Conservation (phyloP, 305 asterid species). For the Ilex paraguariensis region DNA sequence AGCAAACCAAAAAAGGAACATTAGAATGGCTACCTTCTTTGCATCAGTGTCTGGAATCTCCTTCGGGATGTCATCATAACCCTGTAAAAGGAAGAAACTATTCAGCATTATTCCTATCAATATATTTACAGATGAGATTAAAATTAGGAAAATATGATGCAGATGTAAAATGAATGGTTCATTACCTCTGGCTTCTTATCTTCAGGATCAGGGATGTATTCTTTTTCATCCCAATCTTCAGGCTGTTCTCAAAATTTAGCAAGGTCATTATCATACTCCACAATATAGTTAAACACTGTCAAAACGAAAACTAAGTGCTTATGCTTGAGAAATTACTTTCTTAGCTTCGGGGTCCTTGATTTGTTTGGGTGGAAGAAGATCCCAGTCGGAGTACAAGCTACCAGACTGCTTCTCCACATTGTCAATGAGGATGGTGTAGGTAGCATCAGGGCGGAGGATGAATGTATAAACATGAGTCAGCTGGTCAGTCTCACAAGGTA, state of each 20-base stretch:
- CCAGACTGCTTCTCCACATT: conserved; percentile 91
- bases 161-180: not conserved
- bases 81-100: conserved; percentile 32
- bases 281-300: no score
- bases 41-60: conserved; percentile 90
- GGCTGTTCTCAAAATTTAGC: conserved; percentile 43
- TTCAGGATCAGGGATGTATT: conserved; percentile 86
- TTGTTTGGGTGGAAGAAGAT: conserved; percentile 75
- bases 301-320: not conserved
- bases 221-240: conserved; percentile 98
- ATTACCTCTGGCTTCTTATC: conserved; percentile 93
- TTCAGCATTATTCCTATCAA: not conserved
- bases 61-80: conserved; percentile 91
- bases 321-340: conserved; percentile 44
- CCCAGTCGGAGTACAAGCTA: conserved; percentile 95
- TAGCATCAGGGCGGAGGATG: conserved; percentile 93
- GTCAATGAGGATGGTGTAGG: conserved; percentile 88
- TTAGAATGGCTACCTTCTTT: conserved; percentile 59
- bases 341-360: conserved; percentile 97
- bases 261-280: not conserved
- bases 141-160: no score
- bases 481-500: conserved; percentile 97
- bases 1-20: not conserved
- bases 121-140: not conserved
- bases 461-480: conserved; percentile 87